phyloP scores from a whole-genome alignment of 108 stramenopile genomes.

The Pseudonitzschia delicatissima region DNA sequence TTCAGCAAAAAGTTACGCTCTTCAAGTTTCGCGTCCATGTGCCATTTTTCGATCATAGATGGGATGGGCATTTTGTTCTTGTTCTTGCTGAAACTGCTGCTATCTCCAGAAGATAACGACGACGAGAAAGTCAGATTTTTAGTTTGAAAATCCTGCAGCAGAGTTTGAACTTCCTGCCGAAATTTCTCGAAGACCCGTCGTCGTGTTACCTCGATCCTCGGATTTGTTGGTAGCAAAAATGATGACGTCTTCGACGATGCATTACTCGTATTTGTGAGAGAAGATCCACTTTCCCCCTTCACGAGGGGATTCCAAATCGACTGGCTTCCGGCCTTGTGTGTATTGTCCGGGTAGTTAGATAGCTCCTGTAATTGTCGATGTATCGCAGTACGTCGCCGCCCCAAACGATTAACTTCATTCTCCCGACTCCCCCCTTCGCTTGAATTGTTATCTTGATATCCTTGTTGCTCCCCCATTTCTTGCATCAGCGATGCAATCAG shows the following conservation, averaged over 20 bases:
- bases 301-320: conserved; percentile 52
- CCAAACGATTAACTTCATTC: neutral
- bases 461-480: conserved; percentile 26
- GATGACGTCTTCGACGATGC: neutral
- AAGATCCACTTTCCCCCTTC: neutral
- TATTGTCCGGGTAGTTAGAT: conserved; percentile 9
- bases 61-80: conserved; percentile 51
- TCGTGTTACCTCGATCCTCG: conserved; percentile 63
- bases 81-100: conserved; percentile 22
- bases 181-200: conserved; percentile 71
- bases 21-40: conserved; percentile 41
- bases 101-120: neutral
- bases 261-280: neutral
- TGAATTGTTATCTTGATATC: conserved; percentile 3
- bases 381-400: neutral
- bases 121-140: neutral
- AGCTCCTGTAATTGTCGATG: conserved; percentile 18
- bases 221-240: conserved; percentile 41
- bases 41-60: conserved; percentile 62
- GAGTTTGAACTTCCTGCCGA: conserved; percentile 48
- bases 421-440: neutral
- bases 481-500: conserved; percentile 26
- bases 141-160: conserved; percentile 28
- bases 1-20: conserved; percentile 6
- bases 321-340: conserved; percentile 22